phyloP scores from a whole-genome alignment of 2,329 filamentous ascomycete genomes.

The Bertia moriformis region DNA sequence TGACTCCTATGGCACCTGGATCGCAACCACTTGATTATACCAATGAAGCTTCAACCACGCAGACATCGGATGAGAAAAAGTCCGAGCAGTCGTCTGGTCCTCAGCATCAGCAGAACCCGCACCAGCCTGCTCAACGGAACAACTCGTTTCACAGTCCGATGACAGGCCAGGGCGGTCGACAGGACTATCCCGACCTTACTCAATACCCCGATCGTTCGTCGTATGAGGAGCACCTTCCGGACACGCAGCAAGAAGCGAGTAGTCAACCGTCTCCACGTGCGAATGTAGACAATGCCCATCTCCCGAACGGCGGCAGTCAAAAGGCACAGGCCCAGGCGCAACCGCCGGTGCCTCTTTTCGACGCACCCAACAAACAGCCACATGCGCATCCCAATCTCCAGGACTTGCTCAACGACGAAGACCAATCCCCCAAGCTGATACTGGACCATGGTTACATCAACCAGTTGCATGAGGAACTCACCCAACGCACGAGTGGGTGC shows the following conservation, averaged over 20 bases:
- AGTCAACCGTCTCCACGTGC: not conserved
- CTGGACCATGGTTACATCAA: constrained; percentile 32
- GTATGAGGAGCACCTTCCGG: constrained; percentile 16
- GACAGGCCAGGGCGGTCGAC: not conserved
- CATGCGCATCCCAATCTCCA: not conserved
- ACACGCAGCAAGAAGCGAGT: constrained; percentile 9
- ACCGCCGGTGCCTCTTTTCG: constrained; percentile 13
- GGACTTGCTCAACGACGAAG: not conserved
- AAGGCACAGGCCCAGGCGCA: not conserved
- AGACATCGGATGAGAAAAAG: constrained; percentile 61
- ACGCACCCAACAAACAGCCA: constrained; percentile 22
- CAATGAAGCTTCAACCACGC: constrained; percentile 90
- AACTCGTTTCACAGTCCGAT: constrained; percentile 22
- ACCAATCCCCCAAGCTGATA: constrained; percentile 13
- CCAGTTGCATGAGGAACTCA: constrained; percentile 47
- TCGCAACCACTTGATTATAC: constrained; percentile 42
- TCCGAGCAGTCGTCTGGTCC: constrained; percentile 56
- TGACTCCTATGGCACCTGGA: constrained; percentile 41
- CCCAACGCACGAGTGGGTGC: constrained; percentile 57
- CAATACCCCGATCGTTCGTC: constrained; percentile 1
- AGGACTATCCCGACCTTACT: constrained; percentile 1
- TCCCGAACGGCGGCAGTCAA: not conserved
- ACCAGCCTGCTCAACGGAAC: constrained; percentile 54
- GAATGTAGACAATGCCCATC: not conserved
- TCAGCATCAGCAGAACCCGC: constrained; percentile 46